Evolutionary conservation across 176 grass and related monocot species (phyloP).

Genomic region (Rhynchospora pubera): DNA sequence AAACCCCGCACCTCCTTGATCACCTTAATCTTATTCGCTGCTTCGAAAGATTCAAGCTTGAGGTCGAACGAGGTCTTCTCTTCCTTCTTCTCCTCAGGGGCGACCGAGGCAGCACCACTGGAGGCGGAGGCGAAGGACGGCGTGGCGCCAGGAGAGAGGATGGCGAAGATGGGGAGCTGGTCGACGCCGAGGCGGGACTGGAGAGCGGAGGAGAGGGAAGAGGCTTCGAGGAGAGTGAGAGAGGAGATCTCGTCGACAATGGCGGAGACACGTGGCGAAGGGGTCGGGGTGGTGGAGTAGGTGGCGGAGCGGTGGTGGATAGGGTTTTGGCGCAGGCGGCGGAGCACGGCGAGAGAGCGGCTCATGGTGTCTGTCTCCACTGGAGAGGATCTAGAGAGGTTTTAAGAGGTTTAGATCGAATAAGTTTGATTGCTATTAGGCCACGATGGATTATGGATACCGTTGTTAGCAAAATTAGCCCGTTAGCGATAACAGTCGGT

Average conservation of each 20-base stretch:
- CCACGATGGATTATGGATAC: no score
- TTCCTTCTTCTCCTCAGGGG: constrained; percentile 51
- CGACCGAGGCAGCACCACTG: constrained; percentile 20
- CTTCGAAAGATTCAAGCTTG: constrained; percentile 82
- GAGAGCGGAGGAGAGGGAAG: constrained; percentile 53
- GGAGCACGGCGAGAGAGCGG: constrained; percentile 34
- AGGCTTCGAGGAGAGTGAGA: constrained; percentile 70
- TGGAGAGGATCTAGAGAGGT: not conserved
- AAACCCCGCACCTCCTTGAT: constrained; percentile 90
- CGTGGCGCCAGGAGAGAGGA: constrained; percentile 52
- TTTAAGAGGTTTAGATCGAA: no score
- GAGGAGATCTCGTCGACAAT: constrained; percentile 68
- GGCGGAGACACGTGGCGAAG: constrained; percentile 53
- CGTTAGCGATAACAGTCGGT: not conserved
- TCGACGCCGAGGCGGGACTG: constrained; percentile 68
- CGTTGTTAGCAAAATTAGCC: not conserved
- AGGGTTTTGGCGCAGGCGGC: constrained; percentile 37
- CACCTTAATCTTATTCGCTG: constrained; percentile 83
- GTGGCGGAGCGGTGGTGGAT: not conserved
- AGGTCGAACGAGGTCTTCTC: constrained; percentile 91
- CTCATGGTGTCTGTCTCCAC: constrained; percentile 49
- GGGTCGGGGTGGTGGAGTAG: constrained; percentile 32
- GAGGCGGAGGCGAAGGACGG: constrained; percentile 13
- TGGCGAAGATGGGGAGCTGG: constrained; percentile 60
- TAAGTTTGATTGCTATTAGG: no score